phyloP scores from a whole-genome alignment of 768 basidiomycete genomes.

The Rhizopogon vesiculosus region DNA sequence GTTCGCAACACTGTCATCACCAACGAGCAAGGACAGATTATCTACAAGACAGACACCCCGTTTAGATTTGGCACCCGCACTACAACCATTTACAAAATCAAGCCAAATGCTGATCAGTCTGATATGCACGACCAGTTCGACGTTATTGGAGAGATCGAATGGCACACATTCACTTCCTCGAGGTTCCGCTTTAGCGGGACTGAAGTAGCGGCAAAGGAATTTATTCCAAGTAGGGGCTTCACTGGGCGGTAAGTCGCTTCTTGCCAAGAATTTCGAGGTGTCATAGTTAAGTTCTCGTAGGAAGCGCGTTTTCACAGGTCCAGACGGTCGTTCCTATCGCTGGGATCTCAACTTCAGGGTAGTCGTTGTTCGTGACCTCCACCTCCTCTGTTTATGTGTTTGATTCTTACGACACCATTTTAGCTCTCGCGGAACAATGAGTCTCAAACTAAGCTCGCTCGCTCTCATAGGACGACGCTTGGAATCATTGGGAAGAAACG shows the following conservation, averaged over 20 bases:
- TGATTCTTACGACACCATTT: too few relatives aligned
- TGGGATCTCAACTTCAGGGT: slow-evolving; percentile 21
- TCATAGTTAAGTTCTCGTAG: too few relatives aligned
- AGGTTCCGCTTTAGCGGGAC: slow-evolving; percentile 23
- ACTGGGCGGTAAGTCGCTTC: slow-evolving; percentile 13
- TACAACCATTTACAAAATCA: slow-evolving; percentile 22
- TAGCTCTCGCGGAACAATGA: slow-evolving; percentile 9
- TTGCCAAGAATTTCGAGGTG: neutral
- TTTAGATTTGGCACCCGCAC: slow-evolving; percentile 5
- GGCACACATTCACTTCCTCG: slow-evolving; percentile 25
- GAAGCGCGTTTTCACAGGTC: slow-evolving; percentile 23
- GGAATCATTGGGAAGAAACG: slow-evolving; percentile 15
- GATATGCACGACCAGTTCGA: slow-evolving; percentile 27
- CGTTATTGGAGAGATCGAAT: slow-evolving; percentile 29
- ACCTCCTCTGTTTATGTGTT: neutral
- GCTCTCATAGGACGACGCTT: slow-evolving; percentile 14
- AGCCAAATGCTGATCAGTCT: slow-evolving; percentile 14
- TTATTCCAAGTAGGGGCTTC: slow-evolving; percentile 20
- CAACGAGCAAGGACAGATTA: slow-evolving; percentile 19
- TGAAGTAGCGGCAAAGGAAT: slow-evolving; percentile 21
- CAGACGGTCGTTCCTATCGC: slow-evolving; percentile 28
- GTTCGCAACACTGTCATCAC: slow-evolving; percentile 22
- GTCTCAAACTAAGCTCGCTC: slow-evolving; percentile 12
- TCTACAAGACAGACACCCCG: slow-evolving; percentile 20
- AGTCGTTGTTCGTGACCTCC: slow-evolving; percentile 12